These are phyloP conservation scores for Herpetospermum pedunculosum DNA, from an alignment of 306 rosid genomes.

Conservation along the genomic window DNA sequence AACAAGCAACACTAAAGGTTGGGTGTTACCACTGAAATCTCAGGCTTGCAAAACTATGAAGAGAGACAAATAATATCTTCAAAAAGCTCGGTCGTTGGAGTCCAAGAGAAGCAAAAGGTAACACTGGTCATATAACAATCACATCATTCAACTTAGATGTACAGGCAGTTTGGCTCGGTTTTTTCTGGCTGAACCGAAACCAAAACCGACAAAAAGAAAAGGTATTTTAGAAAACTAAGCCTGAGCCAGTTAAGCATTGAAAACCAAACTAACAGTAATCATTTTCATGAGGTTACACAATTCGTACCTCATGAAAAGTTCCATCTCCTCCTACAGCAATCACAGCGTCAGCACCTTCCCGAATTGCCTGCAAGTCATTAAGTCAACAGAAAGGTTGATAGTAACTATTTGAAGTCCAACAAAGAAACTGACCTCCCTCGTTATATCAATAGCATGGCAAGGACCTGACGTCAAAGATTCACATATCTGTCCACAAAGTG, in stretches of 20 bases:
- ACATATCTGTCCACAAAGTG: slow-evolving; percentile 44
- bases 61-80: neutral
- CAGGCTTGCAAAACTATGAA: neutral
- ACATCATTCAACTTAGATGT: neutral
- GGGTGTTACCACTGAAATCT: neutral
- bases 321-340: slow-evolving; percentile 98
- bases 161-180: neutral
- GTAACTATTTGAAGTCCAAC: slow-evolving; percentile 5
- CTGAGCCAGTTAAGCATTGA: neutral
- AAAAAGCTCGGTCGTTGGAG: neutral
- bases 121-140: neutral
- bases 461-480: slow-evolving; percentile 91
- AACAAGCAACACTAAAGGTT: neutral
- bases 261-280: neutral
- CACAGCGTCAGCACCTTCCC: slow-evolving; percentile 87
- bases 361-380: slow-evolving; percentile 48
- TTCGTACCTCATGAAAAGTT: slow-evolving; percentile 86
- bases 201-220: neutral
- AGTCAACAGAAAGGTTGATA: slow-evolving; percentile 7
- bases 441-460: slow-evolving; percentile 85
- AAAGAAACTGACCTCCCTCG: slow-evolving; percentile 57
- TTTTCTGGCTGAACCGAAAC: neutral
- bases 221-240: neutral
- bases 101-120: neutral
- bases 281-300: neutral